phyloP scores from a whole-genome alignment of 768 basidiomycete species.

The Sistotremastrum niveocremeum region DNA sequence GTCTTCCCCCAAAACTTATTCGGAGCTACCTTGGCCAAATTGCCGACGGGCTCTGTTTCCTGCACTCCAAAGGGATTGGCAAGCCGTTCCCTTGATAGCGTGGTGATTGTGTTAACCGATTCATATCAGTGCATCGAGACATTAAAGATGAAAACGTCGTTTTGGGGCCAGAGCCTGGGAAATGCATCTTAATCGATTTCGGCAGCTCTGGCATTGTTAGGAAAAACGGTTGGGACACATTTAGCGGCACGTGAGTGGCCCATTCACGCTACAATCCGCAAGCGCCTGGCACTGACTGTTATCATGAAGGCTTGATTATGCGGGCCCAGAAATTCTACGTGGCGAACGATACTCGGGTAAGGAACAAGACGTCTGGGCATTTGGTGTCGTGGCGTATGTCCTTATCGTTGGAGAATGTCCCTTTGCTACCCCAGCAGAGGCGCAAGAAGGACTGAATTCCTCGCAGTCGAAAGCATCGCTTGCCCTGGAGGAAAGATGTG shows the following conservation, averaged over 20 bases:
- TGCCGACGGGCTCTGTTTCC: constrained; percentile 77
- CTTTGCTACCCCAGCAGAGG: constrained; percentile 82
- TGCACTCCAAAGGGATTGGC: constrained; percentile 90
- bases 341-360: constrained; percentile 93
- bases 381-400: constrained; percentile 94
- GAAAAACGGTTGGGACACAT: constrained; percentile 80
- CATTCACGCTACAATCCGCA: not conserved
- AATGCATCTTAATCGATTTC: constrained; percentile 91
- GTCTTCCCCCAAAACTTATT: constrained; percentile 59
- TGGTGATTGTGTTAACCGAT: constrained; percentile 2
- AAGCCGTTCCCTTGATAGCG: constrained; percentile 13
- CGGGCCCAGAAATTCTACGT: constrained; percentile 89
- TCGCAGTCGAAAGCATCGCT: constrained; percentile 68
- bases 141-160: constrained; percentile 97
- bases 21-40: constrained; percentile 88
- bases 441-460: constrained; percentile 69
- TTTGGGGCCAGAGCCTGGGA: constrained; percentile 54
- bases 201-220: constrained; percentile 82
- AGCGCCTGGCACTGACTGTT: constrained; percentile 1
- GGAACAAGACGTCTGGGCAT: constrained; percentile 97
- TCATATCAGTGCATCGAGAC: constrained; percentile 72
- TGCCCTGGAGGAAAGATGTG: constrained; percentile 66
- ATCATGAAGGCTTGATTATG: constrained; percentile 66
- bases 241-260: constrained; percentile 75
- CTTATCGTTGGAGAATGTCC: constrained; percentile 87